These are phyloP conservation scores for Tricholomella constricta DNA, from an alignment of 768 basidiomycete genomes.

Conservation along the genomic window DNA sequence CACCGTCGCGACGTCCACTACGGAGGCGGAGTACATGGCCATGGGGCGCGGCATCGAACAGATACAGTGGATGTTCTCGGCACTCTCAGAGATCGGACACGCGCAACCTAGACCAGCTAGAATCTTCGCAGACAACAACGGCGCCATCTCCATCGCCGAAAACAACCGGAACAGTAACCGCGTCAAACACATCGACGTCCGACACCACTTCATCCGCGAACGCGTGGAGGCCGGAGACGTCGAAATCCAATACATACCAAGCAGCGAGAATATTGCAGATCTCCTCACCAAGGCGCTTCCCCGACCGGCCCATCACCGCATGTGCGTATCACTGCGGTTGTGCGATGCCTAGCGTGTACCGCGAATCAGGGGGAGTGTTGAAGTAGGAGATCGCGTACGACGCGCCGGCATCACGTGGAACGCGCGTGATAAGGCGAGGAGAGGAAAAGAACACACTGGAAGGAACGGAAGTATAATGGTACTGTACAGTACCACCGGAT, in stretches of 20 bases:
- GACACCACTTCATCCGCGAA: slow-evolving; percentile 23
- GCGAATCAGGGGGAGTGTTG: slow-evolving; percentile 4
- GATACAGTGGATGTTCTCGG: slow-evolving; percentile 31
- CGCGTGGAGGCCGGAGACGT: slow-evolving; percentile 15
- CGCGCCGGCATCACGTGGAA: too few relatives aligned
- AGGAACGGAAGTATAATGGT: too few relatives aligned
- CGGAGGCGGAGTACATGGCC: slow-evolving; percentile 29
- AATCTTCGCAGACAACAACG: slow-evolving; percentile 34
- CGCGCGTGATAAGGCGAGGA: not conserved
- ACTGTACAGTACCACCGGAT: too few relatives aligned
- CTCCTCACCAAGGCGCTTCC: slow-evolving; percentile 40
- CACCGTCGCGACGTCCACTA: slow-evolving; percentile 26
- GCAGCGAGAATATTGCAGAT: slow-evolving; percentile 35
- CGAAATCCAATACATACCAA: slow-evolving; percentile 23
- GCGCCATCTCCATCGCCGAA: too few relatives aligned
- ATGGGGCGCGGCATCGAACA: slow-evolving; percentile 29
- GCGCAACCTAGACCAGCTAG: slow-evolving; percentile 13
- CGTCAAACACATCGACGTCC: slow-evolving; percentile 33
- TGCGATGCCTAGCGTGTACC: not conserved
- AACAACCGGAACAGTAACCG: too few relatives aligned
- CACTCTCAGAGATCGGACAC: slow-evolving; percentile 26
- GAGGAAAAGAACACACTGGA: not conserved
- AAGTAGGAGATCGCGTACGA: not conserved
- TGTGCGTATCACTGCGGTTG: not conserved
- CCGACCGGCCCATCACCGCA: not conserved